Conservation (phyloP, 306 rosid genomes). For the Trifolium dubium region DNA sequence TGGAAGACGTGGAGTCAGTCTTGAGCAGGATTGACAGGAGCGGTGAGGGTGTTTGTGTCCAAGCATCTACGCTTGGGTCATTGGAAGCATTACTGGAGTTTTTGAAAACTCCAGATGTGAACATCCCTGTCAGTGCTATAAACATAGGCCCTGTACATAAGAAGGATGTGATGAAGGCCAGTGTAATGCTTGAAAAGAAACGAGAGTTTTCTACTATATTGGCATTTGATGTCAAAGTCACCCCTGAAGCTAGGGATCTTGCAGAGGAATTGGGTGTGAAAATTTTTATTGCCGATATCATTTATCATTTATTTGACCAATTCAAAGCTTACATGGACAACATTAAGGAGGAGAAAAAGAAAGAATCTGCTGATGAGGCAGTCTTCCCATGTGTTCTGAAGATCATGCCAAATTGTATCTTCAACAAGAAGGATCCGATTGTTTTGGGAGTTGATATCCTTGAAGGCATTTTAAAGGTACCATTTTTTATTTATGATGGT, state of each 20-base stretch:
- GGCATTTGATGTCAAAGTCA: slow-evolving; percentile 98
- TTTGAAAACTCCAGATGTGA: slow-evolving; percentile 85
- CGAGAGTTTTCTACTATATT: slow-evolving; percentile 78
- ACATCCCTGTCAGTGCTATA: slow-evolving; percentile 91
- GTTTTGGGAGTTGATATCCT: slow-evolving; percentile 91
- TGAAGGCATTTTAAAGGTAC: slow-evolving; percentile 91
- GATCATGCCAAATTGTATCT: slow-evolving; percentile 81
- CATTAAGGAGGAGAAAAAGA: slow-evolving; percentile 94
- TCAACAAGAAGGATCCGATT: slow-evolving; percentile 98
- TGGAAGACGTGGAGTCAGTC: slow-evolving; percentile 87
- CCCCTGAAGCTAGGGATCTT: slow-evolving; percentile 88
- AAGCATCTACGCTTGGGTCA: slow-evolving; percentile 95
- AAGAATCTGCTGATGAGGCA: slow-evolving; percentile 89
- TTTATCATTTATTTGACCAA: slow-evolving; percentile 89
- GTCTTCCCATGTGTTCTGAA: slow-evolving; percentile 88
- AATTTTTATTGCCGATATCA: slow-evolving; percentile 85
- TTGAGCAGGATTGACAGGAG: slow-evolving; percentile 86
- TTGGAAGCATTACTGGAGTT: slow-evolving; percentile 94
- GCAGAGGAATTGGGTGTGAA: slow-evolving; percentile 87
- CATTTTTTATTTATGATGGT: not conserved
- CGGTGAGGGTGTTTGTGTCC: slow-evolving; percentile 98
- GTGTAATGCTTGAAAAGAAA: slow-evolving; percentile 97
- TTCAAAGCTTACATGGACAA: slow-evolving; percentile 85
- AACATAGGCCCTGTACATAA: slow-evolving; percentile 95
- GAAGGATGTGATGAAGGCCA: slow-evolving; percentile 95